Evolutionary conservation across 495 filamentous ascomycete species (phyloP), one percentile per base, ranked within the genome.

Genomic region (Aspergillus indologenus): DNA sequence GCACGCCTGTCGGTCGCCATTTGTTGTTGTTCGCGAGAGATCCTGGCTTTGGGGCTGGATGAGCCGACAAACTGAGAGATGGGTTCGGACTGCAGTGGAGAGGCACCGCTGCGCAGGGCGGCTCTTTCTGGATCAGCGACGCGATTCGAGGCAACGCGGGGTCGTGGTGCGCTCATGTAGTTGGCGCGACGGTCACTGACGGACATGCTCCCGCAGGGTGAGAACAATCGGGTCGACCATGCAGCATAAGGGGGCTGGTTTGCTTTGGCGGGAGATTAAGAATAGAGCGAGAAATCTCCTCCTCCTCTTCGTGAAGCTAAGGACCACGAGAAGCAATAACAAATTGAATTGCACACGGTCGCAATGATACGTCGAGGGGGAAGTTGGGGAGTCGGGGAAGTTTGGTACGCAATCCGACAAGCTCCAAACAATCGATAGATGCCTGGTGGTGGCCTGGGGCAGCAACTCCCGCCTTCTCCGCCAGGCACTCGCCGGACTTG

Each of bases 81-180:
- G 26, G 65, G 71, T 20, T 71, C 70, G 49, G 59, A 43, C 61
- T 74, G 68, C 21, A 68, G 59, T 60, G 73, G 71, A 56, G 74
- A 75, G 40, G 62, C 63, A 53, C 61, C 66, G 62, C 66, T 67
- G 64, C 68, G 71, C 56, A 63, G 45, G 64, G 62, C 61, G 34
- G 56, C 59, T 58, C 59, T 72, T 52, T 76, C 76, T 66, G 71
- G 63, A 68, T 77, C 75, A 47, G 60, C 65, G 65, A 72, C 71
- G 73, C 75, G 77, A 72, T 65, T 73, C 54, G 75, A 76, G 55
- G 70, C 65, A 63, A 71, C 75, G 74, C 75, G 75, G 75, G 77
- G 72, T 73, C 77, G 72, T 64, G 72, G 62, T 67, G 75, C 72
- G 68, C 65, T 76, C 68, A 77, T 72, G 67, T 77, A 70, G 65